Base-by-base conservation (phyloP, 768 basidiomycete genomes). In the Panaeolus papilionaceus region DNA sequence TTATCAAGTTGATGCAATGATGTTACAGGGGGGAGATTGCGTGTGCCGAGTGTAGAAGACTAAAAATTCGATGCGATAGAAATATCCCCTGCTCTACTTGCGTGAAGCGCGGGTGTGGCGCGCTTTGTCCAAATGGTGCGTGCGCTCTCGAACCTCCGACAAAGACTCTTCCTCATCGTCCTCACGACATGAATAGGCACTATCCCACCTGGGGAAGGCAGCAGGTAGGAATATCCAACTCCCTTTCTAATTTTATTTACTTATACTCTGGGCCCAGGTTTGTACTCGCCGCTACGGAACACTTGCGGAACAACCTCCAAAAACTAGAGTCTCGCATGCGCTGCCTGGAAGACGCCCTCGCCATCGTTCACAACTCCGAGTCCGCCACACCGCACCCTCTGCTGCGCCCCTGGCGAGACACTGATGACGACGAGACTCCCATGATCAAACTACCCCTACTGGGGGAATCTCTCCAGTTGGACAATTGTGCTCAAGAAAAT, bases 141-240 rank as follows among this genome's bases (percentile, higher is more conserved):
- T 70, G 42, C 33, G 23, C 38, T 42, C 16, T 64, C 23, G 26
- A 49, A 4, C 62, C 38, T 39, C 7, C 2, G 49, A 12, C 38
- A 38, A 2, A 18, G 20, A 16, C 39, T 14, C 47, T 12, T 12
- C 40, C 18, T 18, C 42, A 67, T 62, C 39, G 20, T 63, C 44
- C 66, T 42, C 54, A n/a, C 45, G 47, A 61, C 18, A 61, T 40
- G 62, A 39, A 12, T 47, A 87, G 85, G 82, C 23, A 84, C 83
- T 14, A 83, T 87, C 54, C 85, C 86, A 9, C 85, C 85, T 10
- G 86, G 86, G 28, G 84, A 86, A 70, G 86, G 85, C 18, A 85
- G 84, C 70, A 83, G 86, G 81, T 83, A 68, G 66, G 82, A 72
- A 18, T 49, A 23, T 51, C 23, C 23, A 23, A 14, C 45, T 26